Evolutionary conservation across 2,329 filamentous ascomycete species (phyloP), one percentile per base, ranked within the genome.

Genomic region (Elsinoe arachidis): DNA sequence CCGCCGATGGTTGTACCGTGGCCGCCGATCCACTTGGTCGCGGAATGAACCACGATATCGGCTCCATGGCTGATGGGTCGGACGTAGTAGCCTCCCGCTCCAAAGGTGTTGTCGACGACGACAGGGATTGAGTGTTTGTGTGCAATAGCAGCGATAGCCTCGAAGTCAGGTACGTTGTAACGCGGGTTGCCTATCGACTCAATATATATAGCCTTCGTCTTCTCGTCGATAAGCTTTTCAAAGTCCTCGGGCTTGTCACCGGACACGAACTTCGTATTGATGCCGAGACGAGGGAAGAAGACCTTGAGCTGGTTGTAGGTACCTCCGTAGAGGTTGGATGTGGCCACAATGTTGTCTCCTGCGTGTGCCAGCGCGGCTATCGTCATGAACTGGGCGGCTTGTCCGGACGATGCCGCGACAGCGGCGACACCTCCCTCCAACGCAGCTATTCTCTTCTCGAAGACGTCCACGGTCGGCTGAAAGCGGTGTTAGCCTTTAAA

Each of bases 251-350:
- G 77, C 59, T 83, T 84, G 72, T 96, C 90, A 44, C 89, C 88
- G 57, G 84, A 78, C 67, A 96, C 81, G 66, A 96, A 96, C 76
- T 91, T 95, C 68, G 90, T 93, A 41, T 78, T 78, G 68, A 97
- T 90, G 61, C 92, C 92, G 46, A 96, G 75, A n/a, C 91, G 83
- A 5, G 90, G 87, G 57, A 96, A 78, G 63, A 90, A 81, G 46
- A 96, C 90, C 76, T 96, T 96, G 76, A 96, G 84, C 77, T 96
- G 92, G 76, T 97, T 96, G 78, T 96, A 96, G 14, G 92, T 96
- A 70, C 91, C 91, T 63, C 91, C 91, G 74, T 96, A 96, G 58
- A 96, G 78, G 74, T 95, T 95, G 53, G 86, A 85, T 5, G 92
- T 96, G 11, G 89, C 86, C 54, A 96, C 82, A 65, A 96, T 95